Evolutionary conservation across 2,329 filamentous ascomycete species (phyloP).

Genomic region (Phialophora chinensis): DNA sequence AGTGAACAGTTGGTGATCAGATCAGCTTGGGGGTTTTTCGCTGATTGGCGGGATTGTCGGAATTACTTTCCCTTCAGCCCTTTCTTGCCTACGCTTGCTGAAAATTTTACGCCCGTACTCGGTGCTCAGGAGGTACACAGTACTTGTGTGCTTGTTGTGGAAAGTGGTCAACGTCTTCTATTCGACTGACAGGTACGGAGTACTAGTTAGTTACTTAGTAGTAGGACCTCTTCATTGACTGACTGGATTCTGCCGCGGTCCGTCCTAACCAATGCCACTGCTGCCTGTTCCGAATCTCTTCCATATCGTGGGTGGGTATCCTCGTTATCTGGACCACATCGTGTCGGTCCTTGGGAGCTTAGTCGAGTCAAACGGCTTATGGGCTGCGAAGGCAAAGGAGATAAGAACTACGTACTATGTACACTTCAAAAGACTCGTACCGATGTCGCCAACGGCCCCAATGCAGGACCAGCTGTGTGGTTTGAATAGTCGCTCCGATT

Average conservation of each 20-base stretch:
- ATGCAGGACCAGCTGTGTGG: not conserved
- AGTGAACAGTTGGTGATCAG: slow-evolving; percentile 42
- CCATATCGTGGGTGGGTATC: not conserved
- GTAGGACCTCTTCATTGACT: too few relatives aligned
- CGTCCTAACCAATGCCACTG: too few relatives aligned
- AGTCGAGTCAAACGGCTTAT: not conserved
- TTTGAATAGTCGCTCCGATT: not conserved
- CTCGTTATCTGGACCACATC: not conserved
- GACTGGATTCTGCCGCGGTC: not conserved
- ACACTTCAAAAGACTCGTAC: not conserved
- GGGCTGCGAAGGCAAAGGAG: not conserved
- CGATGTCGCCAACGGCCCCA: not conserved
- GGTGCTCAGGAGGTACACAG: too few relatives aligned
- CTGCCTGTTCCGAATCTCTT: not conserved
- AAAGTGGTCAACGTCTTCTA: too few relatives aligned
- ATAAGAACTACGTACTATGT: not conserved
- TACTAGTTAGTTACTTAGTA: too few relatives aligned
- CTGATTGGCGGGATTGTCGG: not conserved
- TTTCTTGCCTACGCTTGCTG: not conserved
- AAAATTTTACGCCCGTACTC: not conserved
- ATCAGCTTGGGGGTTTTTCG: slow-evolving; percentile 55
- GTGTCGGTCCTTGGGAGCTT: not conserved
- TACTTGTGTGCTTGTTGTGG: too few relatives aligned
- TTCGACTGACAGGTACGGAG: too few relatives aligned
- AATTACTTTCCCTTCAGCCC: not conserved